A percentile compares a stretch with the other conserved stretches of the same genome.
Evolutionary conservation across 2,329 filamentous ascomycete species (phyloP).

Genomic region (Pezicula rhizophila): DNA sequence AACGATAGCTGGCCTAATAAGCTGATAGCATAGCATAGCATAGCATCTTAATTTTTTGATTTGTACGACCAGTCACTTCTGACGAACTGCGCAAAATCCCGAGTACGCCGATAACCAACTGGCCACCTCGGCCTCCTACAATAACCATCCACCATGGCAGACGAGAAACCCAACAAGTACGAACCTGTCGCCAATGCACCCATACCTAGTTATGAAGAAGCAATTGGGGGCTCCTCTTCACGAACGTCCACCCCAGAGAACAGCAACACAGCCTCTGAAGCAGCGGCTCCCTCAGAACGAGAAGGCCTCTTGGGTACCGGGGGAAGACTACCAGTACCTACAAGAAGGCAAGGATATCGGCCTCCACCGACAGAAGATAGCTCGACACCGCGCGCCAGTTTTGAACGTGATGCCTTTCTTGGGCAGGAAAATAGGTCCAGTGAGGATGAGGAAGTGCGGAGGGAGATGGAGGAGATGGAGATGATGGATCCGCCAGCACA

Average conservation of each 20-base stretch:
- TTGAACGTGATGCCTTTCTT: constrained; percentile 38
- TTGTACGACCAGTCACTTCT: not conserved
- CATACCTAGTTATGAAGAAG: constrained; percentile 81
- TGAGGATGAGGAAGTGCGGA: constrained; percentile 60
- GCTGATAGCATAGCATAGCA: not conserved
- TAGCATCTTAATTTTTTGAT: not conserved
- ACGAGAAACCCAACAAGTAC: constrained; percentile 50
- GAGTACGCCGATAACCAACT: not conserved
- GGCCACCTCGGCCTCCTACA: not conserved
- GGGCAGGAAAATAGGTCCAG: constrained; percentile 41
- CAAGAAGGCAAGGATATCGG: constrained; percentile 57
- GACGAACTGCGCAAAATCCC: not conserved
- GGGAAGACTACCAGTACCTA: constrained; percentile 30
- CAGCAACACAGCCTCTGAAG: constrained; percentile 53
- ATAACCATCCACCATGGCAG: constrained; percentile 26
- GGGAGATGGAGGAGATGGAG: constrained; percentile 86
- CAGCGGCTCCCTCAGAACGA: constrained; percentile 67
- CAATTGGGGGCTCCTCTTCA: constrained; percentile 53
- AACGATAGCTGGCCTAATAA: constrained; percentile 23
- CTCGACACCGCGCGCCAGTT: constrained; percentile 30
- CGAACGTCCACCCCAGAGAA: constrained; percentile 56
- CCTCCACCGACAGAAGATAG: constrained; percentile 79
- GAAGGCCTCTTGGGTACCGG: constrained; percentile 63
- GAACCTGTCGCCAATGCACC: constrained; percentile 46
- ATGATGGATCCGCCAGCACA: constrained; percentile 62